phyloP scores from a whole-genome alignment of 2,329 filamentous ascomycete species.

The Botrytis sinoallii region DNA sequence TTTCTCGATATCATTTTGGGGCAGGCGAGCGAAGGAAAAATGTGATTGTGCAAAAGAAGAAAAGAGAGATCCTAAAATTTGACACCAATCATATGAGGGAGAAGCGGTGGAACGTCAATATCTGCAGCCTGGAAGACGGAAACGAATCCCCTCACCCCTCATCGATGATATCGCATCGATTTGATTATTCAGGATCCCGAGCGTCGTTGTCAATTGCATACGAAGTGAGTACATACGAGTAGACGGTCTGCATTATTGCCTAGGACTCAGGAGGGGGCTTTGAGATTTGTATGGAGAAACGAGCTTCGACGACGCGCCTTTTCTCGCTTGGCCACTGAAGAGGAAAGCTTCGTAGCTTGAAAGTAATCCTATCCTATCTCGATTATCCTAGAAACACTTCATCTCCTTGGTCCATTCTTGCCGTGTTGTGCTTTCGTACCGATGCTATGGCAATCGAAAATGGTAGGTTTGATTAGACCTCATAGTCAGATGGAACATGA shows the following conservation, averaged over 20 bases:
- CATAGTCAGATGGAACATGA: conserved; percentile 7
- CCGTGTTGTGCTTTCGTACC: conserved; percentile 12
- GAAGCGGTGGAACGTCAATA: conserved; percentile 12
- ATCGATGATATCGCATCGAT: conserved; percentile 3
- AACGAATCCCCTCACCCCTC: conserved; percentile 9
- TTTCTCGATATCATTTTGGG: conserved; percentile 2
- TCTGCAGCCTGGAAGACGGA: conserved; percentile 20
- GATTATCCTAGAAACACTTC: conserved; percentile 5
- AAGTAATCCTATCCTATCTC: background rate
- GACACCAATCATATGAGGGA: conserved; percentile 3
- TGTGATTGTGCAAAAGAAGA: background rate
- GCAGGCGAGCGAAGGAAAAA: background rate
- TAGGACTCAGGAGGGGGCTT: background rate
- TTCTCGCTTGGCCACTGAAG: background rate
- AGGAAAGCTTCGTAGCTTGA: conserved; percentile 2
- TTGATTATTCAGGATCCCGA: background rate
- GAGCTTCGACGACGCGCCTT: background rate
- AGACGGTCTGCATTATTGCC: background rate
- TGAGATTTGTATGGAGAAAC: background rate
- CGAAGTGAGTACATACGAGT: background rate
- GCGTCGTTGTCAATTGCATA: conserved; percentile 4
- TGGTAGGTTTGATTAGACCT: conserved; percentile 7
- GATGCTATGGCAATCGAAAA: background rate
- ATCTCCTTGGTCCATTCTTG: conserved; percentile 12
- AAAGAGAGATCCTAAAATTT: background rate